Percentiles rank a stretch among this genome's conserved stretches.
Evolutionary conservation across 495 filamentous ascomycete genomes (phyloP).

Genomic region (Pyrenula massariospora): DNA sequence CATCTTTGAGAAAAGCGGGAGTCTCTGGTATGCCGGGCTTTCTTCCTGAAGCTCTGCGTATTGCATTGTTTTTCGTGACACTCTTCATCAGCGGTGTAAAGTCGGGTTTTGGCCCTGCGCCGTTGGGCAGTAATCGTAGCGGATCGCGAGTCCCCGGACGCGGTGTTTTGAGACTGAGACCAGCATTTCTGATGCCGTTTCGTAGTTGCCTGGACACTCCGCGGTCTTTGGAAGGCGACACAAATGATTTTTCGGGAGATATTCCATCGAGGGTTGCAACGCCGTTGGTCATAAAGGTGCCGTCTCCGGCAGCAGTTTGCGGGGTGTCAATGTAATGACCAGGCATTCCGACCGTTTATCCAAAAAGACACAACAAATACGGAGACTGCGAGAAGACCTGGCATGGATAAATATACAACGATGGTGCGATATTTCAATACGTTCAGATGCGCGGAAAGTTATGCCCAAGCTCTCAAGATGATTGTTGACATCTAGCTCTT

Average conservation of each 20-base stretch:
- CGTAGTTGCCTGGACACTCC: slow-evolving; percentile 49
- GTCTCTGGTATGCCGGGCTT: slow-evolving; percentile 49
- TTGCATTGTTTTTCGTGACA: slow-evolving; percentile 67
- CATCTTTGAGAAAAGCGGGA: slow-evolving; percentile 52
- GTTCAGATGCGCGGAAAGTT: background rate
- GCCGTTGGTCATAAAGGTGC: slow-evolving; percentile 59
- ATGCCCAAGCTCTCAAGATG: background rate
- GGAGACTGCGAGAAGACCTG: background rate
- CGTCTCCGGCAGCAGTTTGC: slow-evolving; percentile 61
- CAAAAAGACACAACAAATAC: background rate
- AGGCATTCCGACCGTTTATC: slow-evolving; percentile 16
- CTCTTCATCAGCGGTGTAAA: slow-evolving; percentile 92
- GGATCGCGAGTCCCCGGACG: slow-evolving; percentile 49
- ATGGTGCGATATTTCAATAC: background rate
- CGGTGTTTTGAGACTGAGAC: slow-evolving; percentile 57
- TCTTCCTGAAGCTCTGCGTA: slow-evolving; percentile 43
- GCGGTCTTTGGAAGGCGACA: slow-evolving; percentile 57
- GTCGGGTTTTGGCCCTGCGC: slow-evolving; percentile 54
- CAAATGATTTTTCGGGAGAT: slow-evolving; percentile 73
- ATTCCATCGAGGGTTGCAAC: slow-evolving; percentile 57
- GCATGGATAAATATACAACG: background rate
- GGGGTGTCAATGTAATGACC: slow-evolving; percentile 62
- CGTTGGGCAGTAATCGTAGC: slow-evolving; percentile 48
- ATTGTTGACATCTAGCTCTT: background rate
- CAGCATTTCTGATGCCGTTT: slow-evolving; percentile 52